Conservation (phyloP, 1,284 basidiomycete genomes). For the Naganishia albida region DNA sequence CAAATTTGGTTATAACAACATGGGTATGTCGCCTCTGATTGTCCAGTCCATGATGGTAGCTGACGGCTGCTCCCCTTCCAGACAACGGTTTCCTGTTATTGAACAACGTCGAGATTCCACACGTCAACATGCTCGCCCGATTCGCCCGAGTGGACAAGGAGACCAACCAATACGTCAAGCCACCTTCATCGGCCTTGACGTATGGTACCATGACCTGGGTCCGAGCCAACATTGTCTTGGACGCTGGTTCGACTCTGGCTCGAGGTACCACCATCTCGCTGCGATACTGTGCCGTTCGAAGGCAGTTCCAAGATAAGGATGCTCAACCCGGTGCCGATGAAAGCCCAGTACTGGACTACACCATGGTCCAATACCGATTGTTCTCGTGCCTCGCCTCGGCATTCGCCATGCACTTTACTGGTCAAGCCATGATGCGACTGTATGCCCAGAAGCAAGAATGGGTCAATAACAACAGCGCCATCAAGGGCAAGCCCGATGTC, state of each 20-base stretch:
- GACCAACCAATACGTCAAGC: slow-evolving; percentile 64
- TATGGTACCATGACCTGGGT: slow-evolving; percentile 63
- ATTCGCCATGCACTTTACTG: slow-evolving; percentile 70
- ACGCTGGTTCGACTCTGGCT: slow-evolving; percentile 63
- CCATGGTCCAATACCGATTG: slow-evolving; percentile 68
- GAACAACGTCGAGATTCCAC: slow-evolving; percentile 69
- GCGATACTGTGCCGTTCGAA: slow-evolving; percentile 70
- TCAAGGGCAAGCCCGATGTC: slow-evolving; percentile 27
- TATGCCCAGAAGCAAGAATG: slow-evolving; percentile 28
- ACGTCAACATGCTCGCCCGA: slow-evolving; percentile 71
- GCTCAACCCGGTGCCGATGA: slow-evolving; percentile 59
- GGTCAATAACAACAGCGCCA: slow-evolving; percentile 26
- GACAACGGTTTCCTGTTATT: slow-evolving; percentile 53
- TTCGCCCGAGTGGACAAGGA: slow-evolving; percentile 70
- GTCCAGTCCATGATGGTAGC: slow-evolving; percentile 59
- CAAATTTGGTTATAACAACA: slow-evolving; percentile 33
- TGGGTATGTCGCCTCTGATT: slow-evolving; percentile 10
- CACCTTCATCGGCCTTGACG: slow-evolving; percentile 70
- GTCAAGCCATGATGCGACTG: slow-evolving; percentile 60
- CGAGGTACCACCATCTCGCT: slow-evolving; percentile 70
- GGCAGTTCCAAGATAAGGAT: slow-evolving; percentile 63
- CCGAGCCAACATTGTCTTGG: slow-evolving; percentile 62
- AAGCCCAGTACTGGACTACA: slow-evolving; percentile 67
- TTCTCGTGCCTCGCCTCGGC: slow-evolving; percentile 68
- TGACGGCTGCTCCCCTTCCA: neutral